Evolutionary conservation across 106 monocot genomes (phyloP), one percentile per base, ranked within the genome.

Genomic region (Iris macrosiphon): DNA sequence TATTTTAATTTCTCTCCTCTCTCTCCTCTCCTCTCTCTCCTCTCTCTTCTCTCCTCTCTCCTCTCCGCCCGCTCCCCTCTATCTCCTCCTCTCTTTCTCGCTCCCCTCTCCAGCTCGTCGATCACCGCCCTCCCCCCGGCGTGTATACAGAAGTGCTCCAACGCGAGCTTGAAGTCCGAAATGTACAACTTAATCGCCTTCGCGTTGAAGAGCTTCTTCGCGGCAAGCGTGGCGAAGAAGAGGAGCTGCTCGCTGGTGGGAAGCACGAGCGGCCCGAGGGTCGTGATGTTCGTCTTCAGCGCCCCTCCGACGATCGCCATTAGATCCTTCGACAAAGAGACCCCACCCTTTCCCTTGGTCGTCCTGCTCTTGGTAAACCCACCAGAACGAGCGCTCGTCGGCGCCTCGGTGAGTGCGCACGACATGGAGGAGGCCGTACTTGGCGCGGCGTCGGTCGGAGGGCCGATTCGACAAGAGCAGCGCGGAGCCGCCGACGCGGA

Each of bases 141-240:
- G 29, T 84, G 84, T 61, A 84, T 75, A 55, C 84, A 84, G 57
- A 84, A 84, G 63, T 84, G 84, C 1, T 84, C 84, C 23, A 84
- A 79, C 12, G 79, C 79, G 4, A 84, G 84, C 72, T 84, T 84
- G 60, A 84, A 84, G 44, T 84, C 84, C 0, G 84, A 79, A 32
- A 84, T 79, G 55, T 79, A 84, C 26, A 79, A 79, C 46, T 79
- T 79, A 24, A 49, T 35, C 18, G 68, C 59, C 64, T 84, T 79
- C 9, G 48, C 49, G 17, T 79, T 72, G 57, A 84, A 68, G n/a
- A 79, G 67, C 55, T 84, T 84, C 72, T 62, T 84, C 23, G 75
- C 64, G 9, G 76, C 75, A 30, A 84, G 84, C 24, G 79, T 72
- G 7, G 75, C 58, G 13, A 84, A 84, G 72, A 84, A 84, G 46